Evolutionary conservation across 495 filamentous ascomycete species (phyloP).

Genomic region (Daldinia childiae): DNA sequence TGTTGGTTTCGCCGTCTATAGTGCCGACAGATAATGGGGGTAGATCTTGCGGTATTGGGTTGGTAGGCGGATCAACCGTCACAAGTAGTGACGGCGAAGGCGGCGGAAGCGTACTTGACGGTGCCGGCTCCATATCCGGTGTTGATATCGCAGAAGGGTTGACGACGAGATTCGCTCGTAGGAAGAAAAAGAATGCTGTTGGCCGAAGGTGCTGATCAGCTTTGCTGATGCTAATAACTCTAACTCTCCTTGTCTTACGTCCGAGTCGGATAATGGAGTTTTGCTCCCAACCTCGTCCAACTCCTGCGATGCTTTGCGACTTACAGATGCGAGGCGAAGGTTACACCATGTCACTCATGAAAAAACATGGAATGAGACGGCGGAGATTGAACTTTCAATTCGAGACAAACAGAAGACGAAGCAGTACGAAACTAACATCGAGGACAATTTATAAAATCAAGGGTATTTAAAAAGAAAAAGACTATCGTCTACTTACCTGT

Average conservation of each 20-base stretch:
- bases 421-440: conserved; percentile 9
- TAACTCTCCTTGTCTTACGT: conserved; percentile 5
- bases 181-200: conserved; percentile 65
- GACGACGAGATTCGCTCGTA: conserved; percentile 65
- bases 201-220: conserved; percentile 25
- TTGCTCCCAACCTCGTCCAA: conserved; percentile 23
- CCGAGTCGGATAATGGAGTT: conserved; percentile 6
- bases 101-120: conserved; percentile 43
- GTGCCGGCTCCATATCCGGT: conserved; percentile 53
- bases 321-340: conserved; percentile 18
- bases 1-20: conserved; percentile 49
- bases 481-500: conserved; percentile 53
- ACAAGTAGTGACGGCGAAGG: conserved; percentile 46
- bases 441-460: neutral
- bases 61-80: conserved; percentile 34
- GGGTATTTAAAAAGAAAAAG: conserved; percentile 16
- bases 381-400: conserved; percentile 40
- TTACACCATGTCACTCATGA: conserved; percentile 30
- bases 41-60: conserved; percentile 46
- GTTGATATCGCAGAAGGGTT: conserved; percentile 57
- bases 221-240: conserved; percentile 25
- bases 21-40: conserved; percentile 53
- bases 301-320: conserved; percentile 6
- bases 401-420: conserved; percentile 12
- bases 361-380: conserved; percentile 25